A percentile compares a stretch with the other conserved stretches of the same genome.
phyloP scores from a whole-genome alignment of 352 stramenopile species.

The Phytopythium aichiense region DNA sequence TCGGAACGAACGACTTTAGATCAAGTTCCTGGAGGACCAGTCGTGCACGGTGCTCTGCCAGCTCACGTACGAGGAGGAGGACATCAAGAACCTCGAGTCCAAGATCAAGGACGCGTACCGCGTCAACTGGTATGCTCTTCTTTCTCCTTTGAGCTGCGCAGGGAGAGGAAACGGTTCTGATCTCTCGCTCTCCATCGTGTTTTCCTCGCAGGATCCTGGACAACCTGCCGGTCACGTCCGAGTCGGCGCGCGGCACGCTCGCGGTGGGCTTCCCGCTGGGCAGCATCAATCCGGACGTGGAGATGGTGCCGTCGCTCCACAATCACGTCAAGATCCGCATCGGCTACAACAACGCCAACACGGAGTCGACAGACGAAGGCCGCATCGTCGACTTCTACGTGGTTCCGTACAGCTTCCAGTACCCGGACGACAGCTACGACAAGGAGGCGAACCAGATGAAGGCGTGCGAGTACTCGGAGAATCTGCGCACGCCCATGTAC shows the following conservation, averaged over 20 bases:
- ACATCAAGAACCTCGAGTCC: constrained; percentile 88
- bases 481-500: constrained; percentile 69
- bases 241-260: constrained; percentile 59
- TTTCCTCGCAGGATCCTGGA: constrained; percentile 91
- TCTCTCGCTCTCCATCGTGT: too few species aligned
- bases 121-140: constrained; percentile 89
- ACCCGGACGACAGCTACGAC: constrained; percentile 76
- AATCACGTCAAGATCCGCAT: constrained; percentile 99
- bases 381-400: constrained; percentile 99
- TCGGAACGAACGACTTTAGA: constrained; percentile 12
- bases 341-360: constrained; percentile 92
- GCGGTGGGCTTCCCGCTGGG: constrained; percentile 87
- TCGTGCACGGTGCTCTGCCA: constrained; percentile 71
- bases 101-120: constrained; percentile 97
- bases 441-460: constrained; percentile 70
- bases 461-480: constrained; percentile 63
- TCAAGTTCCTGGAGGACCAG: constrained; percentile 87
- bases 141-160: neutral
- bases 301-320: constrained; percentile 92
- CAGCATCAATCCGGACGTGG: constrained; percentile 87
- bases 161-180: neutral
- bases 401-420: constrained; percentile 96
- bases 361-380: constrained; percentile 71
- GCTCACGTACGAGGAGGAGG: constrained; percentile 89
- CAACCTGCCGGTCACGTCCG: constrained; percentile 93